phyloP scores from a whole-genome alignment of 257 asterid genomes.

The Cruciata laevipes region DNA sequence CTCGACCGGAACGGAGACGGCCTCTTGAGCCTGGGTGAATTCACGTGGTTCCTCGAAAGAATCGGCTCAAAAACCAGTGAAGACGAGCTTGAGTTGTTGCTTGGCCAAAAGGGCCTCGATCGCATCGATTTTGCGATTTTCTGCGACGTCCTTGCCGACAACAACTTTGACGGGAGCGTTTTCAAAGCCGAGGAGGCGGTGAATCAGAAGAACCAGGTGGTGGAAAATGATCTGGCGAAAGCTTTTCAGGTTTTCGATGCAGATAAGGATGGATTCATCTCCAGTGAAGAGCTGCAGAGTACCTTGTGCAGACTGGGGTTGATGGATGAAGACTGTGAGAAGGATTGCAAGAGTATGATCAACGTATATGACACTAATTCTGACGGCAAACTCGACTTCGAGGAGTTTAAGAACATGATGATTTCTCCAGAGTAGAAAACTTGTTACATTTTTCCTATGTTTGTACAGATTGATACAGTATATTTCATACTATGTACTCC shows the following conservation, averaged over 20 bases:
- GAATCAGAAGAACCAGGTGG: not conserved
- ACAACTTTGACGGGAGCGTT: not conserved
- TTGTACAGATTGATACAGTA: not conserved
- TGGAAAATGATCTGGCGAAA: constrained; percentile 37
- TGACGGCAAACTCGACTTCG: constrained; percentile 62
- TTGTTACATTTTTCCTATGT: not conserved
- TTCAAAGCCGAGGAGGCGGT: not conserved
- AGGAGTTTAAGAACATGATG: constrained; percentile 77
- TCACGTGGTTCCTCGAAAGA: constrained; percentile 33
- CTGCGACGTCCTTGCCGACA: constrained; percentile 26
- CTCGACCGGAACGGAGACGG: constrained; percentile 47
- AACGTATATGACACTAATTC: constrained; percentile 45
- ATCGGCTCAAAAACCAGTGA: constrained; percentile 29
- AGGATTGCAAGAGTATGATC: constrained; percentile 53
- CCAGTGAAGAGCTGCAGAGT: constrained; percentile 43
- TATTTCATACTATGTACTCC: not conserved
- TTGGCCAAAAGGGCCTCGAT: constrained; percentile 35
- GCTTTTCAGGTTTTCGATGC: constrained; percentile 53
- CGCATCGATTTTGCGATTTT: constrained; percentile 39
- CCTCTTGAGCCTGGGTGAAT: constrained; percentile 36
- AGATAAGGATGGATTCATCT: constrained; percentile 54
- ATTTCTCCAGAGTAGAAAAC: constrained; percentile 2
- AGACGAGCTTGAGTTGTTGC: constrained; percentile 49
- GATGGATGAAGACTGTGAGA: constrained; percentile 28
- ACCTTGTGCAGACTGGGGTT: constrained; percentile 44